Conservation (phyloP, 2,329 filamentous ascomycete genomes). For the Hansfordia pulvinata region DNA sequence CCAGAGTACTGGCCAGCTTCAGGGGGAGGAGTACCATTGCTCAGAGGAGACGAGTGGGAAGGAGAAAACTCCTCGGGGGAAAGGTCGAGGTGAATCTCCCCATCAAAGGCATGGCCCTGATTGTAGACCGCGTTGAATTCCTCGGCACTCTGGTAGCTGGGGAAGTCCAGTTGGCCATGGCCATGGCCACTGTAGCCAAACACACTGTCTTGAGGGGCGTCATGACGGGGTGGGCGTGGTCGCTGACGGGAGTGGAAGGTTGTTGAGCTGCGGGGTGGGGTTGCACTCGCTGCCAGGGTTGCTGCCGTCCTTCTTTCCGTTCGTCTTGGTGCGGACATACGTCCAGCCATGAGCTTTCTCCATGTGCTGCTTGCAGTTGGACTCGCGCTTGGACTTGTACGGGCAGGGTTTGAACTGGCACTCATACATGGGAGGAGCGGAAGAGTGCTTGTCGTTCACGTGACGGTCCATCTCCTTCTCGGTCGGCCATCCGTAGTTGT, state of each 20-base stretch:
- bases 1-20: conserved; percentile 36
- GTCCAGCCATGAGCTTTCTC: conserved; percentile 87
- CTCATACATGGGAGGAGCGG: conserved; percentile 65
- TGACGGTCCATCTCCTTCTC: conserved; percentile 97
- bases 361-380: conserved; percentile 98
- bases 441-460: conserved; percentile 88
- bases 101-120: conserved; percentile 23
- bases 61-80: conserved; percentile 18
- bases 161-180: conserved; percentile 33
- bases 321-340: conserved; percentile 89
- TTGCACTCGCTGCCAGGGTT: conserved; percentile 32
- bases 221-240: conserved; percentile 36
- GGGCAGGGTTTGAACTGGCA: conserved; percentile 75
- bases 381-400: conserved; percentile 90
- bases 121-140: conserved; percentile 31
- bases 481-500: conserved; percentile 82
- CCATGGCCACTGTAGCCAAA: no score
- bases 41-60: conserved; percentile 26
- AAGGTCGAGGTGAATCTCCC: conserved; percentile 22
- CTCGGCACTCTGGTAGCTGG: conserved; percentile 30
- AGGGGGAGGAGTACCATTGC: conserved; percentile 36
- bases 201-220: conserved; percentile 42
- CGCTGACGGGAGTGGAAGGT: conserved; percentile 48
- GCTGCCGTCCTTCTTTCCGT: conserved; percentile 48
- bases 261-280: conserved; percentile 45